Percentiles rank a stretch among this genome's conserved stretches.
Evolutionary conservation across 192 early-diverging fungal species (phyloP).

Genomic region (Coemansia sp.): DNA sequence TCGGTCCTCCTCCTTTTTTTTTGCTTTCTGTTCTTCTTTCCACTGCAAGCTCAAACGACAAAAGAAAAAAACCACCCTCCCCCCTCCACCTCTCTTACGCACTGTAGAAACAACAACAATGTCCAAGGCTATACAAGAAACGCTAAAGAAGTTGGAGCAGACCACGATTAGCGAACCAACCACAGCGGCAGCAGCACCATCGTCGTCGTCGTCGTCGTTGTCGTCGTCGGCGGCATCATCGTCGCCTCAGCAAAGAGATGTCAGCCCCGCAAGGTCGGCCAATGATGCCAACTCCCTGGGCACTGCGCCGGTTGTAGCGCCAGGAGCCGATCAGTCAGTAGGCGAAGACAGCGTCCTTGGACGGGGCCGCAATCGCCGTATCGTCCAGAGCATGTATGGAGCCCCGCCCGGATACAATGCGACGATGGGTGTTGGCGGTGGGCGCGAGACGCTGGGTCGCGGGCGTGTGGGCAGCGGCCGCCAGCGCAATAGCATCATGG

Average conservation of each 20-base stretch:
- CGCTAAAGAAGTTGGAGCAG: constrained; percentile 50
- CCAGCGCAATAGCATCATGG: constrained; percentile 60
- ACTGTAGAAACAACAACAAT: constrained; percentile 41
- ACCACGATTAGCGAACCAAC: constrained; percentile 37
- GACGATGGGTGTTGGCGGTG: constrained; percentile 53
- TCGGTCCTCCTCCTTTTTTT: too few relatives aligned
- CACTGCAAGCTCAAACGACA: neutral
- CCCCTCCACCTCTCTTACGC: neutral
- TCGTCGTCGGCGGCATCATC: too few relatives aligned
- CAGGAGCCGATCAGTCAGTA: constrained; percentile 2
- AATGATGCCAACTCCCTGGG: constrained; percentile 1
- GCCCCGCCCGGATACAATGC: constrained; percentile 56
- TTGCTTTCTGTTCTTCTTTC: neutral
- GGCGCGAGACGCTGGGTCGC: constrained; percentile 39
- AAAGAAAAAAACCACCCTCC: neutral
- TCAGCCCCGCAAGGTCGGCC: constrained; percentile 6
- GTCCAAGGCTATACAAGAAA: constrained; percentile 57
- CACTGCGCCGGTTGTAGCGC: constrained; percentile 14
- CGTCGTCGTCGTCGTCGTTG: constrained; percentile 39
- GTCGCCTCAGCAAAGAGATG: constrained; percentile 25
- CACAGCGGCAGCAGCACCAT: constrained; percentile 22
- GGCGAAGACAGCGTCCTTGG: constrained; percentile 13
- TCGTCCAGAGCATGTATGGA: constrained; percentile 58
- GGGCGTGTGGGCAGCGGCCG: constrained; percentile 51
- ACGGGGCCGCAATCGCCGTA: constrained; percentile 34